Conservation (phyloP, 345 rosid genomes). For the Erucastrum elatum region DNA sequence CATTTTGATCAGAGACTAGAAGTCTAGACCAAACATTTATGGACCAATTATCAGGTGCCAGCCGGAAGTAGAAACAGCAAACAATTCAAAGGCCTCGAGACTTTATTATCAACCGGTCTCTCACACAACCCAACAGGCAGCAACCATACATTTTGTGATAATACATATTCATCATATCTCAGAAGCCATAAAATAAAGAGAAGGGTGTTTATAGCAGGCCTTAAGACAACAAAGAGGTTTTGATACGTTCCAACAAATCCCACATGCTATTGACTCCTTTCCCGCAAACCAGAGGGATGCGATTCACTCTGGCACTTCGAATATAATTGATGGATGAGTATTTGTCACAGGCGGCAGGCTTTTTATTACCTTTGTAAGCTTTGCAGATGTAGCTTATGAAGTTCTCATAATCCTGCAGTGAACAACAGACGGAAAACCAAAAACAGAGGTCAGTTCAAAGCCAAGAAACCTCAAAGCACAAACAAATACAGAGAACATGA, state of each 20-base stretch:
- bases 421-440: neutral
- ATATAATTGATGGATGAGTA: conserved; percentile 20
- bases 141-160: neutral
- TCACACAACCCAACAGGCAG: neutral
- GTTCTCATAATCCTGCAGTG: conserved; percentile 70
- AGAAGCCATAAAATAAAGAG: neutral
- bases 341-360: conserved; percentile 57
- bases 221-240: neutral
- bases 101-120: neutral
- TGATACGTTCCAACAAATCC: conserved; percentile 27
- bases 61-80: neutral
- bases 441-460: neutral
- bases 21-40: neutral
- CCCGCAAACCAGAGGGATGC: conserved; percentile 43
- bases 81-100: neutral
- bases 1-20: neutral
- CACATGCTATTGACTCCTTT: conserved; percentile 34
- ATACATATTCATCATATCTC: neutral
- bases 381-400: conserved; percentile 76
- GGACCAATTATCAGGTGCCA: conserved; percentile 7
- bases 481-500: neutral
- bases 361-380: conserved; percentile 57
- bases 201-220: conserved; percentile 23
- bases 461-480: neutral
- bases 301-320: conserved; percentile 22